Evolutionary conservation across 495 filamentous ascomycete species (phyloP).

Genomic region (Neurospora sp.): DNA sequence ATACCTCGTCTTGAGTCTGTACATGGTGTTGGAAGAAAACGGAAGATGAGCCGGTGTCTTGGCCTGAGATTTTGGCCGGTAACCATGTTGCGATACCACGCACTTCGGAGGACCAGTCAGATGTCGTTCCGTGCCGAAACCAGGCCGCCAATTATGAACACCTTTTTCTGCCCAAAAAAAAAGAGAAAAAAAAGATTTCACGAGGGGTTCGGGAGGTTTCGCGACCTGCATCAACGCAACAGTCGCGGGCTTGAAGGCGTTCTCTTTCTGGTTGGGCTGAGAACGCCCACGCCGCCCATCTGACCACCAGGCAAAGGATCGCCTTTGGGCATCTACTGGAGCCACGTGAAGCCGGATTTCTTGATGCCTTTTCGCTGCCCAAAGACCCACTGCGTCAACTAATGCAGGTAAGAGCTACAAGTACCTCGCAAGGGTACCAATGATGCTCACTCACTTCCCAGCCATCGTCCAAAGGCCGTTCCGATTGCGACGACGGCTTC

Average conservation of each 20-base stretch:
- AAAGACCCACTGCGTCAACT: conserved; percentile 23
- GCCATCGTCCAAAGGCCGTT: conserved; percentile 1
- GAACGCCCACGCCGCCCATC: conserved; percentile 15
- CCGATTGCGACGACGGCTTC: conserved; percentile 2
- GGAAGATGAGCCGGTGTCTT: neutral
- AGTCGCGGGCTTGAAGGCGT: conserved; percentile 2
- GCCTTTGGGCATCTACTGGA: conserved; percentile 17
- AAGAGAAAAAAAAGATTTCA: neutral
- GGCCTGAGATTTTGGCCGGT: neutral
- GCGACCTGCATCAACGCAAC: conserved; percentile 8
- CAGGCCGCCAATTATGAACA: conserved; percentile 7
- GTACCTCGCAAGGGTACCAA: conserved; percentile 13
- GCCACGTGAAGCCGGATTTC: conserved; percentile 22
- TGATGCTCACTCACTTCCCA: conserved; percentile 3
- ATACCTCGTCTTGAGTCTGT: neutral
- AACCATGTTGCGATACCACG: neutral
- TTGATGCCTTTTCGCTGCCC: conserved; percentile 20
- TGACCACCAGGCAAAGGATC: conserved; percentile 8
- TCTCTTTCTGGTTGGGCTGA: conserved; percentile 22
- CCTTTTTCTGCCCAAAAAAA: conserved; percentile 17
- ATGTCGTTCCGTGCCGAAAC: conserved; percentile 2
- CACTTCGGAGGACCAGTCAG: conserved; percentile 1
- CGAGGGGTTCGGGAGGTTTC: conserved; percentile 2
- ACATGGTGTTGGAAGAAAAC: neutral
- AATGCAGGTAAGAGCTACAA: conserved; percentile 7